These are phyloP conservation scores for Sporothrix inflata DNA, from an alignment of 2,329 filamentous ascomycete genomes.

Conservation along the genomic window DNA sequence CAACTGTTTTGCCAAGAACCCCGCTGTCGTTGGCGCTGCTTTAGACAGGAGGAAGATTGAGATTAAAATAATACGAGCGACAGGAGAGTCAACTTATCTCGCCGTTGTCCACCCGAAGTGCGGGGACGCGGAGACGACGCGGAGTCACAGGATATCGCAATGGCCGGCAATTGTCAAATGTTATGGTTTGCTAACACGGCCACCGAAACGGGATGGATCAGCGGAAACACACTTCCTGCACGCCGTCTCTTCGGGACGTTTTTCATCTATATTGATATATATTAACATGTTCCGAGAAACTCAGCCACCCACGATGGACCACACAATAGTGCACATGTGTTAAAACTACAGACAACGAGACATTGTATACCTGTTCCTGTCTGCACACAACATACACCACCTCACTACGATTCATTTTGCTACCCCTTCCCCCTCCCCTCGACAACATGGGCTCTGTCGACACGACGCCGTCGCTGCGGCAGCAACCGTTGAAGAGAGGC, in stretches of 20 bases:
- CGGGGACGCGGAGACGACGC: neutral
- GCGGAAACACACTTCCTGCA: conserved; percentile 13
- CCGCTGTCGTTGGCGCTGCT: no score
- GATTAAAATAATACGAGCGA: no score
- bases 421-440: no score
- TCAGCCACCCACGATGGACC: neutral
- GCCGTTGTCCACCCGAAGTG: conserved; percentile 6
- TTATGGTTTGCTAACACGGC: neutral
- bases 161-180: neutral
- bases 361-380: no score
- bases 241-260: no score
- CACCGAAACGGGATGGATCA: neutral
- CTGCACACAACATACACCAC: no score
- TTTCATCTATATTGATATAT: no score
- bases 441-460: conserved; percentile 15
- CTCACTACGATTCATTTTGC: neutral
- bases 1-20: no score
- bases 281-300: neutral
- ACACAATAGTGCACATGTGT: no score
- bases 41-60: no score
- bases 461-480: neutral
- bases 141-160: neutral
- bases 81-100: neutral
- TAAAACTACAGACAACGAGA: no score
- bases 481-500: neutral